Evolutionary conservation across 2,329 filamentous ascomycete genomes (phyloP).

Genomic region (Fusarium buxicola): DNA sequence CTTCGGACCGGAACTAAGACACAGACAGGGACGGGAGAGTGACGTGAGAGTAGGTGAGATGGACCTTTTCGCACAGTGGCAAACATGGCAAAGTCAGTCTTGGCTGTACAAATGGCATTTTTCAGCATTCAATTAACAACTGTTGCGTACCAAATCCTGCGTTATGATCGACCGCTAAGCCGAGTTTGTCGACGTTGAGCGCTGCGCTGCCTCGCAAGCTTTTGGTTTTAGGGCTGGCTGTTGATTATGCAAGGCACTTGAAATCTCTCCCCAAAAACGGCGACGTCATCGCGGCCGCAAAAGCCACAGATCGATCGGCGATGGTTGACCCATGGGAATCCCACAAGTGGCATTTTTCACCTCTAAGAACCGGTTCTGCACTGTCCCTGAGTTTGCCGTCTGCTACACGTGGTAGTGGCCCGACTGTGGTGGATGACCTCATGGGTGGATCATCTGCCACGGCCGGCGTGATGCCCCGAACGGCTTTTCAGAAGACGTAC

Average conservation of each 20-base stretch:
- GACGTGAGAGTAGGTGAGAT: constrained; percentile 3
- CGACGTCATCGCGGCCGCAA: constrained; percentile 23
- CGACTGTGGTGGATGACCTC: constrained; percentile 38
- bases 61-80: constrained; percentile 2
- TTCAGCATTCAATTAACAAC: background rate
- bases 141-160: background rate
- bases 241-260: background rate
- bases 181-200: background rate
- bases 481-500: no score
- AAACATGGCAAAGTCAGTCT: constrained; percentile 1
- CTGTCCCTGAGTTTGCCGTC: constrained; percentile 7
- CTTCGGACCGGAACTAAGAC: constrained; percentile 3
- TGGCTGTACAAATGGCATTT: background rate
- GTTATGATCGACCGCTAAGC: constrained; percentile 14
- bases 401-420: constrained; percentile 29
- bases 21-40: constrained; percentile 17
- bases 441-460: constrained; percentile 43
- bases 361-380: constrained; percentile 4
- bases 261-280: background rate
- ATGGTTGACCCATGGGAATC: constrained; percentile 11
- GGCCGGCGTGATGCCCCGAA: constrained; percentile 39
- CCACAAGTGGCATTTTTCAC: no score
- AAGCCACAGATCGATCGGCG: background rate
- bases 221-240: no score
- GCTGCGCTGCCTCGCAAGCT: no score